Conservation (phyloP, 2,329 filamentous ascomycete genomes). For the Periglandula ipomoeae region DNA sequence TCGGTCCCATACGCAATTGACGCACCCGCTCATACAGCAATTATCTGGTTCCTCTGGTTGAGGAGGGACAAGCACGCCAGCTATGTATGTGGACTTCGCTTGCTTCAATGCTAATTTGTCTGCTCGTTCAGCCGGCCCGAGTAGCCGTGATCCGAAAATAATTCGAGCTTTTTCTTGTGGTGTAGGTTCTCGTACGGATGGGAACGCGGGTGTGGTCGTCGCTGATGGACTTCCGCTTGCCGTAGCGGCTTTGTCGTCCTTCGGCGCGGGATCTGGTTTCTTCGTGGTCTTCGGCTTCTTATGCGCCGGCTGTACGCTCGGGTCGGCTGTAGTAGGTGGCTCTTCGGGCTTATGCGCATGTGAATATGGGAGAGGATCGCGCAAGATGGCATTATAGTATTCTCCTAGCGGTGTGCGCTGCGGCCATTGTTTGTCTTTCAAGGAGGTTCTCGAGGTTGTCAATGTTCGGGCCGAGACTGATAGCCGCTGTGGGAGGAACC, state of each 20-base stretch:
- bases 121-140: constrained; percentile 61
- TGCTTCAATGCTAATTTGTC: constrained; percentile 50
- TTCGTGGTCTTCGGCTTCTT: constrained; percentile 7
- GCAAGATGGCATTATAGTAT: constrained; percentile 51
- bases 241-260: constrained; percentile 19
- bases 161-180: constrained; percentile 51
- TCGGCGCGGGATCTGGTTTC: neutral
- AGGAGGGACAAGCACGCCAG: constrained; percentile 75
- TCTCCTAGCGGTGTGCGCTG: constrained; percentile 40
- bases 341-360: constrained; percentile 32
- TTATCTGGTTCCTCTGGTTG: constrained; percentile 87
- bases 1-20: constrained; percentile 93
- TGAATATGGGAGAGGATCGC: constrained; percentile 32
- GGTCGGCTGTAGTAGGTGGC: constrained; percentile 30
- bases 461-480: constrained; percentile 16
- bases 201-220: constrained; percentile 8
- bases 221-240: constrained; percentile 5
- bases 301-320: constrained; percentile 10
- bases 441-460: constrained; percentile 16
- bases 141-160: constrained; percentile 73
- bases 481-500: constrained; percentile 18
- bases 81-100: constrained; percentile 54
- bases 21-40: constrained; percentile 98
- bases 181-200: constrained; percentile 23
- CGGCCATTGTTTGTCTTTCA: constrained; percentile 21